Percentiles rank a stretch among this genome's conserved stretches.
phyloP scores from a whole-genome alignment of 116 monocot species.

The Posidonia oceanica region DNA sequence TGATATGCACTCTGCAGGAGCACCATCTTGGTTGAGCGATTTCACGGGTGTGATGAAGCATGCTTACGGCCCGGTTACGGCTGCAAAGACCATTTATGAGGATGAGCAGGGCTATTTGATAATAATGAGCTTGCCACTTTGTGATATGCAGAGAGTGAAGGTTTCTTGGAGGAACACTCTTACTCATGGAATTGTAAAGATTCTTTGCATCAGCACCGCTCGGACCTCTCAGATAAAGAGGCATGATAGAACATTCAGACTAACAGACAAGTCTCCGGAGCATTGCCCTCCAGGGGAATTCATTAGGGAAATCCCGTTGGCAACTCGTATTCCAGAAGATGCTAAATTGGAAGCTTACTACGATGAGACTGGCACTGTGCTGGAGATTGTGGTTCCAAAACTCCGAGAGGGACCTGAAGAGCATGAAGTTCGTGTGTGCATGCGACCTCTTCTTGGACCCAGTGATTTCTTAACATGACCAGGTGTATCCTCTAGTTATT shows the following conservation, averaged over 20 bases:
- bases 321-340: constrained; percentile 73
- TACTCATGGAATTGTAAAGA: constrained; percentile 72
- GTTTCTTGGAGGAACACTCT: constrained; percentile 73
- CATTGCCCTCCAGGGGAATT: constrained; percentile 85
- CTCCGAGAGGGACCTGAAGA: constrained; percentile 57
- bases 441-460: constrained; percentile 52
- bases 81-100: constrained; percentile 77
- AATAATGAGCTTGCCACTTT: constrained; percentile 67
- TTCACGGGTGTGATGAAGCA: constrained; percentile 74
- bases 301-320: constrained; percentile 58
- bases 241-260: constrained; percentile 51
- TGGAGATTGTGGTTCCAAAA: constrained; percentile 82
- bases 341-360: constrained; percentile 71
- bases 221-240: constrained; percentile 60
- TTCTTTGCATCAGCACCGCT: constrained; percentile 58
- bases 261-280: constrained; percentile 59
- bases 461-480: constrained; percentile 38
- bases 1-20: constrained; percentile 37
- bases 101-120: constrained; percentile 65
- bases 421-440: constrained; percentile 70
- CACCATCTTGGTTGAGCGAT: constrained; percentile 51
- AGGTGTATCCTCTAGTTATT: background rate
- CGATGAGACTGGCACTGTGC: constrained; percentile 53
- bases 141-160: constrained; percentile 60
- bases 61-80: constrained; percentile 59